These are phyloP conservation scores for Symbiodinium pilosum DNA, from an alignment of 73 alveolate species.

Conservation along the genomic window DNA sequence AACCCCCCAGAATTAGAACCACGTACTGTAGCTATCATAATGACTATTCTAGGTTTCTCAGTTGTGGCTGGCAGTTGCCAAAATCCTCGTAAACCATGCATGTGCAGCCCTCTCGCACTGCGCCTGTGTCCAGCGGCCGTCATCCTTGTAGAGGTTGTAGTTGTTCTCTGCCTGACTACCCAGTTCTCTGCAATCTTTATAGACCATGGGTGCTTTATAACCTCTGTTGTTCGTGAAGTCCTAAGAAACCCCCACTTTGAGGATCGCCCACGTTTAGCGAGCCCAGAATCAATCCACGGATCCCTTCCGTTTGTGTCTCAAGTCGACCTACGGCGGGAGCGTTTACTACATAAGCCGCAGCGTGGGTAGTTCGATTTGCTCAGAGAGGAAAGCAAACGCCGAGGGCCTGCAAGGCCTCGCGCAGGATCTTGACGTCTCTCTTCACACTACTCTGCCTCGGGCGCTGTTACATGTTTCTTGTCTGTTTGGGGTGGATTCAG, in stretches of 20 bases:
- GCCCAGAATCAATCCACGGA: neutral
- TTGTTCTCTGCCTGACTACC: slow-evolving; percentile 29
- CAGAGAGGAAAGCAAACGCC: too few species aligned
- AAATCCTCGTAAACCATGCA: too few species aligned
- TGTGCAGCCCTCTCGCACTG: too few species aligned
- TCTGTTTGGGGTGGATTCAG: neutral
- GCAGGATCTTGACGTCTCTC: neutral
- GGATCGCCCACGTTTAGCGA: neutral
- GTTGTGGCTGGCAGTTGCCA: too few species aligned
- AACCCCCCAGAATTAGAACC: too few species aligned
- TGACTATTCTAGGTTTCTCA: too few species aligned
- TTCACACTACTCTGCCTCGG: neutral
- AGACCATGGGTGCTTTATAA: neutral
- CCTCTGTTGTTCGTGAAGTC: neutral
- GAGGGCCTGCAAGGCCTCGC: neutral
- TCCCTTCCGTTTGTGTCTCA: too few species aligned
- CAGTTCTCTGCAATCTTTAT: neutral
- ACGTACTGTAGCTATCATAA: too few species aligned
- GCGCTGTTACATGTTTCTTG: neutral
- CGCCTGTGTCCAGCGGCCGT: slow-evolving; percentile 72
- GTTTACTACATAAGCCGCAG: neutral
- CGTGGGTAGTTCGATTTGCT: too few species aligned
- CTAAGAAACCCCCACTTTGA: too few species aligned
- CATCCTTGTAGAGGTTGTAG: slow-evolving; percentile 82
- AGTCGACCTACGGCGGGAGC: too few species aligned